Conservation (phyloP, 2,329 filamentous ascomycete species). For the Shiraia sp. region DNA sequence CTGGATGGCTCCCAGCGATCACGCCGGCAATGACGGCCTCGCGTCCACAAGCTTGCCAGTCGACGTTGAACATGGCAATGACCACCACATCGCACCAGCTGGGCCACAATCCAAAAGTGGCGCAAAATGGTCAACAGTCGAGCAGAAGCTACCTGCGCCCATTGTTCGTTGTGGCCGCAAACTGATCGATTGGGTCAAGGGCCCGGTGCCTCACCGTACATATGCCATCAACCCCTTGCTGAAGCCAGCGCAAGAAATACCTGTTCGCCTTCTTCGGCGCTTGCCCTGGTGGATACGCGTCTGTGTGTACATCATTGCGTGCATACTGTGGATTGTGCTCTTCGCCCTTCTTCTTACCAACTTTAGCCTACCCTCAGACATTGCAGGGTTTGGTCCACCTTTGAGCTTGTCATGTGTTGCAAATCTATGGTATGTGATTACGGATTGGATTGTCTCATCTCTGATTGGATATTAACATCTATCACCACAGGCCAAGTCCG, state of each 20-base stretch:
- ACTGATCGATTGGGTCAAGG: conserved; percentile 50
- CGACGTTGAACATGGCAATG: conserved; percentile 13
- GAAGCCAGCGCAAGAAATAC: conserved; percentile 68
- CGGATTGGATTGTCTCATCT: neutral
- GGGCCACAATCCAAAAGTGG: conserved; percentile 3
- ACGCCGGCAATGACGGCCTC: conserved; percentile 3
- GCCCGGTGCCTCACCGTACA: conserved; percentile 48
- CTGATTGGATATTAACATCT: conserved; percentile 26
- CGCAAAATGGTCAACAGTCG: conserved; percentile 17
- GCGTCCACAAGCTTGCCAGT: conserved; percentile 4
- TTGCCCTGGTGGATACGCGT: conserved; percentile 61
- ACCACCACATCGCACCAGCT: conserved; percentile 1
- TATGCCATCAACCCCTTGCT: conserved; percentile 58
- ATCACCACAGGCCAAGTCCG: conserved; percentile 31
- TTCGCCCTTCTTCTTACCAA: conserved; percentile 70
- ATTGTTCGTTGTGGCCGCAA: conserved; percentile 18
- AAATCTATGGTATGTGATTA: conserved; percentile 68
- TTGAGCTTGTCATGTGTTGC: conserved; percentile 67
- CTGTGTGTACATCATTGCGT: conserved; percentile 60
- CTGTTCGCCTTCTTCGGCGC: conserved; percentile 62
- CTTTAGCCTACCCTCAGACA: conserved; percentile 59
- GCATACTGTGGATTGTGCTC: conserved; percentile 67
- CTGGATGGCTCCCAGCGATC: conserved; percentile 4
- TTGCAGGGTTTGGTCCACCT: conserved; percentile 71
- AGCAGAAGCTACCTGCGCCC: conserved; percentile 17